Percentiles rank a stretch among this genome's conserved stretches.
Evolutionary conservation across 495 filamentous ascomycete genomes (phyloP).

Genomic region (Cudoniella acicularis): DNA sequence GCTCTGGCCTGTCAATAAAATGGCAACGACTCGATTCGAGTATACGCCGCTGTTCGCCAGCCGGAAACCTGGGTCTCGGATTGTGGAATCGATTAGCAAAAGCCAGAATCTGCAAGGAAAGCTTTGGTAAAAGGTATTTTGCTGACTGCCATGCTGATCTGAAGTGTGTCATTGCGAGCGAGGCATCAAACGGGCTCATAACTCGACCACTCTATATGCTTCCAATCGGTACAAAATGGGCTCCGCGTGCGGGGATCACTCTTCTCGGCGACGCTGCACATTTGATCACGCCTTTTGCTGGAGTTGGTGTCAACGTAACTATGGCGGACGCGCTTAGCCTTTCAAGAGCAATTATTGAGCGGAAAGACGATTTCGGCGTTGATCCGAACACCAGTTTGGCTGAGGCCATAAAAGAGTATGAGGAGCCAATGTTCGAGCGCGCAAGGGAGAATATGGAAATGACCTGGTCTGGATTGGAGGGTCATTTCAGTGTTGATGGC

Average conservation of each 20-base stretch:
- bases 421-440: conserved; percentile 31
- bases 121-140: conserved; percentile 36
- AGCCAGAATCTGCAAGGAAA: conserved; percentile 26
- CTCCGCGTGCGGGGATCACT: conserved; percentile 41
- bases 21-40: conserved; percentile 26
- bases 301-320: conserved; percentile 56
- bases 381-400: conserved; percentile 9
- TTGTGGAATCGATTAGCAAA: conserved; percentile 31
- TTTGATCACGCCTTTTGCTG: conserved; percentile 56
- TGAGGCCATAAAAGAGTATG: conserved; percentile 30
- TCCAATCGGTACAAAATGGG: conserved; percentile 33
- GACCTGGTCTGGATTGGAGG: conserved; percentile 16
- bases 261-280: conserved; percentile 61
- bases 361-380: conserved; percentile 15
- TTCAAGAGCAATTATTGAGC: neutral
- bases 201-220: neutral
- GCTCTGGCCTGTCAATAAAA: conserved; percentile 41
- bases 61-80: conserved; percentile 27
- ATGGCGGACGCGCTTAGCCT: conserved; percentile 44
- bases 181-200: neutral
- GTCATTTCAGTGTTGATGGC: conserved; percentile 15
- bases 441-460: conserved; percentile 27
- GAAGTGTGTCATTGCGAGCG: conserved; percentile 33
- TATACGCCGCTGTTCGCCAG: conserved; percentile 22
- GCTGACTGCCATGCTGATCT: conserved; percentile 29